Conservation (phyloP, 352 stramenopile species). For the Pythium brachiatum region DNA sequence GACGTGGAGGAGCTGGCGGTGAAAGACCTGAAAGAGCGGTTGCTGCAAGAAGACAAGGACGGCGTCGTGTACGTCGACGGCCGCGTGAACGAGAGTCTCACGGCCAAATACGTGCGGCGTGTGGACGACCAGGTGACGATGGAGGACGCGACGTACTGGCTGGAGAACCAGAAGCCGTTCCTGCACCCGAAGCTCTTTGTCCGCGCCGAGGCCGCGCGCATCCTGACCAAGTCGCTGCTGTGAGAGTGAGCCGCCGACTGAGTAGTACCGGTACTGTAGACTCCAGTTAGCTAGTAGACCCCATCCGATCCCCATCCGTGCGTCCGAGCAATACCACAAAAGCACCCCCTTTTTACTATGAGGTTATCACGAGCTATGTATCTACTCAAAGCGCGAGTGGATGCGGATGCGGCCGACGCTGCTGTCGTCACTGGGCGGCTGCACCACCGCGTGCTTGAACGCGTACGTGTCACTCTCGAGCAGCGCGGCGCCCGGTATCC, state of each 20-base stretch:
- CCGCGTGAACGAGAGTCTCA: conserved; percentile 82
- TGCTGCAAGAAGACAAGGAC: conserved; percentile 76
- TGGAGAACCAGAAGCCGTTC: conserved; percentile 84
- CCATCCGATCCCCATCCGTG: too few relatives aligned
- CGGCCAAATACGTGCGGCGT: conserved; percentile 41
- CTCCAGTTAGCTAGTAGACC: background rate
- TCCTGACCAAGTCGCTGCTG: conserved; percentile 77
- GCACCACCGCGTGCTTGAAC: conserved; percentile 51
- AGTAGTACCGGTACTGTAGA: too few relatives aligned
- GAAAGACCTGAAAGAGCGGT: conserved; percentile 79
- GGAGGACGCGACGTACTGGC: conserved; percentile 79
- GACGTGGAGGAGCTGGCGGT: conserved; percentile 78
- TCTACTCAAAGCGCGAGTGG: conserved; percentile 74
- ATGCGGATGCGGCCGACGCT: conserved; percentile 53
- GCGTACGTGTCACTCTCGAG: conserved; percentile 77
- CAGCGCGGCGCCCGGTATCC: conserved; percentile 40
- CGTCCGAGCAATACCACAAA: too few relatives aligned
- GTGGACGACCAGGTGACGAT: conserved; percentile 77
- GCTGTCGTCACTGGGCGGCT: conserved; percentile 21
- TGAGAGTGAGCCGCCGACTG: conserved; percentile 19
- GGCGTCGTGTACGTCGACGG: conserved; percentile 68
- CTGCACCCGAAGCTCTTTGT: conserved; percentile 82
- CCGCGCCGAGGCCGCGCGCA: conserved; percentile 70
- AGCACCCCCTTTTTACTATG: too few relatives aligned
- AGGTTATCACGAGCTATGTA: too few relatives aligned